These are phyloP conservation scores for Francoa sonchifolia DNA, from an alignment of 441 rosid species.

Conservation along the genomic window DNA sequence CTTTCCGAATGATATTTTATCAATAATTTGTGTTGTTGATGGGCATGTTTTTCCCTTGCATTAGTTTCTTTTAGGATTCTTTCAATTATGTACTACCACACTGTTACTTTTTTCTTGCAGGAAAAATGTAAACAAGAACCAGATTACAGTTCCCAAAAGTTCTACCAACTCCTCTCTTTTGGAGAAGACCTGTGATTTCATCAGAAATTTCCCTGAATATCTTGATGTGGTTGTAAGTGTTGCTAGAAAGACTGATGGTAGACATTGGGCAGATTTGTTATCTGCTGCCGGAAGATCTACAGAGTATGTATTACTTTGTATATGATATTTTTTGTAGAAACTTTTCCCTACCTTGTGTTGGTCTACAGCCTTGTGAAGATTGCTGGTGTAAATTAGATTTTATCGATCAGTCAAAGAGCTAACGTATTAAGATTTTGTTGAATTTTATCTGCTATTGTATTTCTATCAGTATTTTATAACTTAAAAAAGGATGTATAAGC, in stretches of 20 bases:
- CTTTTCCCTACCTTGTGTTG: neutral
- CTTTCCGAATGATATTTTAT: too few species aligned
- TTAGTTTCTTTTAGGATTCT: neutral
- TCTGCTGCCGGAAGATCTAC: slow-evolving; percentile 97
- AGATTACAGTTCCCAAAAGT: slow-evolving; percentile 29
- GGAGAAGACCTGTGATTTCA: slow-evolving; percentile 87
- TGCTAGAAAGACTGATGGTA: slow-evolving; percentile 96
- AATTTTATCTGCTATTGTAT: slow-evolving; percentile 1
- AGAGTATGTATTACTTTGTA: slow-evolving; percentile 41
- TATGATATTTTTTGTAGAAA: slow-evolving; percentile 3
- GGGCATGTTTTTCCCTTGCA: too few species aligned
- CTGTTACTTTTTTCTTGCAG: slow-evolving; percentile 27
- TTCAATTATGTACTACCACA: too few species aligned
- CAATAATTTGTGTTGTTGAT: neutral
- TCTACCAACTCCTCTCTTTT: slow-evolving; percentile 42
- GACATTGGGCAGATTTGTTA: slow-evolving; percentile 96
- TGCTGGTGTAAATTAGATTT: too few species aligned
- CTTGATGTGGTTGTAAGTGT: slow-evolving; percentile 96
- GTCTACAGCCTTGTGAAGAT: too few species aligned
- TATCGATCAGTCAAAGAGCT: too few species aligned
- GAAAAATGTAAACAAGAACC: slow-evolving; percentile 50
- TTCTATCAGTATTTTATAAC: too few species aligned
- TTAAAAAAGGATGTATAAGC: too few species aligned
- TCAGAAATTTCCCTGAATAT: slow-evolving; percentile 78
- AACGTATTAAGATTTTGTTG: too few species aligned